Evolutionary conservation across 164 flowering plant species (phyloP), one percentile per base, ranked within the genome.

Genomic region (Tinospora cordifolia): DNA sequence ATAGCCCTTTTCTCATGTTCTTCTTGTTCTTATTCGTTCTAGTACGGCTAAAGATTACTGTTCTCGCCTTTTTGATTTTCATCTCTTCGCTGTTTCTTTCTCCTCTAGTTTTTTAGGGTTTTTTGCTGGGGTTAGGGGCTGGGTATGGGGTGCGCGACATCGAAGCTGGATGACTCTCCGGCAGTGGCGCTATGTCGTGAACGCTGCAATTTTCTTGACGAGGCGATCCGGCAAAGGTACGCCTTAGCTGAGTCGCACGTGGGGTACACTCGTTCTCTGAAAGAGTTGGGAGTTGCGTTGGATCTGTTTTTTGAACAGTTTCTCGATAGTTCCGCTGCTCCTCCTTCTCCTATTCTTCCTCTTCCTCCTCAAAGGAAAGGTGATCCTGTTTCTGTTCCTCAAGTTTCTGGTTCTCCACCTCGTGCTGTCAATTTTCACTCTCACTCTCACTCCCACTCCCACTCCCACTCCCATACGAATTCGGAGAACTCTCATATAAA

Each of bases 171-270:
- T 57, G 94, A 88, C 63, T 82, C 83, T 0, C 92, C 90, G 58
- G 97, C 95, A 70, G 94, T 91, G 38, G 79, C 81, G 6, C 84
- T 91, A 2, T 91, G 97, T 81, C 85, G 91, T 0, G 84, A 88
- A 2, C 83, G 97, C 5, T 82, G 87, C 59, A 19, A 49, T 1
- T 84, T 72, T 60, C 80, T 91, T 6, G 81, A 86, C 62, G 84
- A 86, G 19, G 91, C 97, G 5, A 81, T 88, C 36, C 81, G 69
- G 30, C 85, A 78, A 6, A 79, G 97, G 15, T 88, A 78, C 70
- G 80, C 79, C 27, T 68, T 91, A 0, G 89, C 95, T 8, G 83
- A 86, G 30, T 75, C 90, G 5, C 97, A 91, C 60, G 27, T 80
- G 0, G 86, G 86, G 7, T 91, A 91, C 65, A 75, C 79, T 41